Conservation (phyloP, 2,329 filamentous ascomycete genomes). For the Beauveria scarabaeidicola region DNA sequence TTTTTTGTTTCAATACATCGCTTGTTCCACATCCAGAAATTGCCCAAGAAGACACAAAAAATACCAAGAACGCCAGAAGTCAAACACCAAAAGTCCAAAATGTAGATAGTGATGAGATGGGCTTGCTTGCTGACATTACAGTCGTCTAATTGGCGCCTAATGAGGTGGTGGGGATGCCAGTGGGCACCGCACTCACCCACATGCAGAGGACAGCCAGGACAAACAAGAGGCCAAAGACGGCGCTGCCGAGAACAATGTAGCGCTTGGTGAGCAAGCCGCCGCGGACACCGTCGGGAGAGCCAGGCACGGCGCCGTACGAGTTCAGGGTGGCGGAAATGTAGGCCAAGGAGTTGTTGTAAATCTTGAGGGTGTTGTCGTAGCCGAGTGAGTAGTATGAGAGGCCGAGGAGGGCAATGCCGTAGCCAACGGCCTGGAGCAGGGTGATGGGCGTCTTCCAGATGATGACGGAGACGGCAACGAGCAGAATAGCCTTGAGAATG, state of each 20-base stretch:
- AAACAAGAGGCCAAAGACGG: conserved; percentile 21
- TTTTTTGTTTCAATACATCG: conserved; percentile 4
- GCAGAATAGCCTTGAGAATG: conserved; percentile 80
- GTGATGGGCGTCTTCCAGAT: conserved; percentile 70
- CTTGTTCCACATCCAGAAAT: conserved; percentile 8
- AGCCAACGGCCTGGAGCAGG: conserved; percentile 65
- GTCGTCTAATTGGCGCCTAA: background rate
- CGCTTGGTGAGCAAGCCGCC: conserved; percentile 13
- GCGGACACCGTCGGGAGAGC: conserved; percentile 11
- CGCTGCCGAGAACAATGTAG: conserved; percentile 16
- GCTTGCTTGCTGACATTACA: background rate
- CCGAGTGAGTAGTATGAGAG: conserved; percentile 41
- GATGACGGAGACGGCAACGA: conserved; percentile 67
- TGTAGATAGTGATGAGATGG: background rate
- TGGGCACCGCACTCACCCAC: conserved; percentile 8
- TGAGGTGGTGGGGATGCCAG: background rate
- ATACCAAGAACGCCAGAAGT: background rate
- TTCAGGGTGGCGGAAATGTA: conserved; percentile 19
- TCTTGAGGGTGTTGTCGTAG: conserved; percentile 25
- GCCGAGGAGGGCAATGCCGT: conserved; percentile 56
- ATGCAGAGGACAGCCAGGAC: conserved; percentile 14
- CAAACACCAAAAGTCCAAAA: conserved; percentile 1
- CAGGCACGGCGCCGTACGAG: conserved; percentile 14
- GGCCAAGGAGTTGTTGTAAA: conserved; percentile 15
- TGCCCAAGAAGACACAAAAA: background rate